These are phyloP conservation scores for Leptographium radiaticola DNA, from an alignment of 2,329 filamentous ascomycete species.

Conservation along the genomic window DNA sequence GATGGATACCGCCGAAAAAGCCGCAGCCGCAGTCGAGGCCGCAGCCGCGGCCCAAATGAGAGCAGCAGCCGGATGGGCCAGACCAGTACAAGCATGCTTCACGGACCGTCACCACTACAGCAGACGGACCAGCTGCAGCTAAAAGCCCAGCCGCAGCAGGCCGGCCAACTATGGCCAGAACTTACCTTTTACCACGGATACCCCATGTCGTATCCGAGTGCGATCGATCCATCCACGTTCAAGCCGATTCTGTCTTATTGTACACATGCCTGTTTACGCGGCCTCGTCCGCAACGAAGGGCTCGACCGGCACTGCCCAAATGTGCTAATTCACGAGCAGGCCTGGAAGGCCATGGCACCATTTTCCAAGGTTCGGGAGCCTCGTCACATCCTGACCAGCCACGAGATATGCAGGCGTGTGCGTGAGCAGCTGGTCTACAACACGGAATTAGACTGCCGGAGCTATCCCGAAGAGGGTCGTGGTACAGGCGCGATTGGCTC, in stretches of 20 bases:
- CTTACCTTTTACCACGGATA: neutral
- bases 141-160: neutral
- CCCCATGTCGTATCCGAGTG: neutral
- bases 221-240: neutral
- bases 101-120: neutral
- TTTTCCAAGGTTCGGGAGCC: neutral
- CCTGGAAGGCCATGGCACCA: neutral
- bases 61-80: neutral
- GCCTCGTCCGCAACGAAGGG: neutral
- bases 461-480: neutral
- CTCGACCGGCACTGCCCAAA: conserved; percentile 1
- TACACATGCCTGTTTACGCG: neutral
- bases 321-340: neutral
- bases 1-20: neutral
- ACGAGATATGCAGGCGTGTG: neutral
- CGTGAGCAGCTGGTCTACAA: neutral
- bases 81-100: neutral
- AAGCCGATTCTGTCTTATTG: neutral
- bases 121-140: neutral
- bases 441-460: conserved; percentile 1
- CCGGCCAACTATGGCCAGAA: no score
- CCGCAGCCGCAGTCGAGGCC: neutral
- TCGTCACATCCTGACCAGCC: neutral
- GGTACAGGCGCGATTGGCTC: conserved; percentile 1
- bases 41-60: neutral